A percentile compares a stretch with the other conserved stretches of the same genome.
Evolutionary conservation across 306 rosid species (phyloP).

Genomic region (Luffa aegyptiaca): DNA sequence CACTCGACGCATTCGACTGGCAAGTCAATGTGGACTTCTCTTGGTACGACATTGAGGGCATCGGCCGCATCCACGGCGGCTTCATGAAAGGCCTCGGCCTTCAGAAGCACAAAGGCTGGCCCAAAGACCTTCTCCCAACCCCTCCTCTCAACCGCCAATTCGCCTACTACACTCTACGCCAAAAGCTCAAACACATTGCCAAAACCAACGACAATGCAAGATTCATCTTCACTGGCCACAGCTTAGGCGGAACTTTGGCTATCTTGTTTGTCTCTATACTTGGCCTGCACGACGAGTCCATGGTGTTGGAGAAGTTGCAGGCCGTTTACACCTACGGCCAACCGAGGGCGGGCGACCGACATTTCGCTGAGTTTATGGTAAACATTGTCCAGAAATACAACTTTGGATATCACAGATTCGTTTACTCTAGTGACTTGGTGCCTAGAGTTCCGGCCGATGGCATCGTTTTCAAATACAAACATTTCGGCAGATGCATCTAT

Average conservation of each 20-base stretch:
- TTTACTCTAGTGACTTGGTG: slow-evolving; percentile 51
- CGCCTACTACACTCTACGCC: slow-evolving; percentile 55
- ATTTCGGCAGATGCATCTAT: slow-evolving; percentile 45
- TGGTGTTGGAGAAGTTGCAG: slow-evolving; percentile 48
- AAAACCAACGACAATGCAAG: slow-evolving; percentile 37
- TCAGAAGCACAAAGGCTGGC: slow-evolving; percentile 42
- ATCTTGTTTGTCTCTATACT: slow-evolving; percentile 47
- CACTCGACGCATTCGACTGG: slow-evolving; percentile 18
- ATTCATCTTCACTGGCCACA: slow-evolving; percentile 65
- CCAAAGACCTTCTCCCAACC: slow-evolving; percentile 26
- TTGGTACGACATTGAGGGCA: slow-evolving; percentile 39
- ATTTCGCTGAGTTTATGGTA: slow-evolving; percentile 49
- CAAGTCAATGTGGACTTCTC: slow-evolving; percentile 57
- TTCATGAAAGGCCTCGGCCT: slow-evolving; percentile 56
- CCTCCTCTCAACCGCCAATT: neutral
- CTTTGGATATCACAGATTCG: slow-evolving; percentile 42
- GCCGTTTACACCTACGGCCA: slow-evolving; percentile 74
- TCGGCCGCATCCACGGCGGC: slow-evolving; percentile 58
- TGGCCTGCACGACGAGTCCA: slow-evolving; percentile 39
- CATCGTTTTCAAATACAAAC: neutral
- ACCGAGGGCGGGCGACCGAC: slow-evolving; percentile 41
- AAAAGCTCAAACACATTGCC: slow-evolving; percentile 23
- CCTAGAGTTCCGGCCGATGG: slow-evolving; percentile 60
- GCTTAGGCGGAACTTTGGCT: slow-evolving; percentile 75
- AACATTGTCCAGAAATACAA: slow-evolving; percentile 27